Evolutionary conservation across 129 eudicot species (phyloP).

Genomic region (Lactuca sativa): DNA sequence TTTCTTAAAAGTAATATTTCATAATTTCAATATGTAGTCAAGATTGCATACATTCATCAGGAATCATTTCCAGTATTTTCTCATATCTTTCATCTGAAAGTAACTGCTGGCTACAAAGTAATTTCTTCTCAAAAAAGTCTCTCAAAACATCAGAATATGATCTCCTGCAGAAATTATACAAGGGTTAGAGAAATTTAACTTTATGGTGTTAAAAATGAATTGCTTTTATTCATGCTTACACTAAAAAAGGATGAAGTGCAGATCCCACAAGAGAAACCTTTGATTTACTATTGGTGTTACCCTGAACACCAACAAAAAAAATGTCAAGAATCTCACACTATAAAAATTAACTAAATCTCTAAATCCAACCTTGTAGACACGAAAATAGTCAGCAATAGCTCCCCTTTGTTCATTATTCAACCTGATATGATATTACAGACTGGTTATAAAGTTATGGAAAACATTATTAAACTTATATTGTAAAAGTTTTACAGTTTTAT

Average conservation of each 20-base stretch:
- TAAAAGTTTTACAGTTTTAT: slow-evolving; percentile 8
- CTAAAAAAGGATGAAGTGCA: slow-evolving; percentile 68
- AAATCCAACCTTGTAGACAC: slow-evolving; percentile 69
- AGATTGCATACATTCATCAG: slow-evolving; percentile 66
- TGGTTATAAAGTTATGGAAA: slow-evolving; percentile 9
- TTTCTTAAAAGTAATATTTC: slow-evolving; percentile 17
- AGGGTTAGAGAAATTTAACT: not conserved
- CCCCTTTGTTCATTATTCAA: slow-evolving; percentile 82
- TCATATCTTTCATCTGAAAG: slow-evolving; percentile 80
- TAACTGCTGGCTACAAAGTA: slow-evolving; percentile 63
- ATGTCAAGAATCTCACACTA: not conserved
- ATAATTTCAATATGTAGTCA: not conserved
- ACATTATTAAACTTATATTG: not conserved
- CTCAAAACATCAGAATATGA: slow-evolving; percentile 64
- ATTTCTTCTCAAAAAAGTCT: slow-evolving; percentile 63
- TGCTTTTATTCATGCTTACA: slow-evolving; percentile 38
- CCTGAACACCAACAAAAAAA: slow-evolving; percentile 42
- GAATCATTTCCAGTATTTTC: slow-evolving; percentile 82
- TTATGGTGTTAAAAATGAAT: not conserved
- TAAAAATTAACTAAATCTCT: not conserved
- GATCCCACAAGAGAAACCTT: slow-evolving; percentile 60
- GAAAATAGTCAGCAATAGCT: slow-evolving; percentile 86
- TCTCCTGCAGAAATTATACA: slow-evolving; percentile 63
- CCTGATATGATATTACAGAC: slow-evolving; percentile 36
- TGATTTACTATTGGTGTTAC: slow-evolving; percentile 61